Conservation (phyloP, 306 rosid genomes). For the Gastrolobium bilobum region DNA sequence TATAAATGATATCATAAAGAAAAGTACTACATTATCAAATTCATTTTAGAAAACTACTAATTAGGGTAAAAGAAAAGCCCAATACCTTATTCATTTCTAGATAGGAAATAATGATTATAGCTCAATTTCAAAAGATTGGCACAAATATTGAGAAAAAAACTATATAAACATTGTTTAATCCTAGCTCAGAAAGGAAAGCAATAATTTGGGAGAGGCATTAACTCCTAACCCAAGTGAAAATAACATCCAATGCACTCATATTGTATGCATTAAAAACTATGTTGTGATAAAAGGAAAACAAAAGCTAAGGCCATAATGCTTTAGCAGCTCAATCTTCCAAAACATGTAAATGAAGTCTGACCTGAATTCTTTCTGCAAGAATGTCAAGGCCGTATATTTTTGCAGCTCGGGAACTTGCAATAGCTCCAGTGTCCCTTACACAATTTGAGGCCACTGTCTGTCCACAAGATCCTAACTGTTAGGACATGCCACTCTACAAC, state of each 20-base stretch:
- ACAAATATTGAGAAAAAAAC: conserved; percentile 26
- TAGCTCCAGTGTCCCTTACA: conserved; percentile 71
- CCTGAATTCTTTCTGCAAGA: conserved; percentile 82
- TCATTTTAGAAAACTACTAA: not conserved
- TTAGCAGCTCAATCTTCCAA: conserved; percentile 35
- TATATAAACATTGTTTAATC: conserved; percentile 29
- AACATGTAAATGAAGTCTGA: conserved; percentile 42
- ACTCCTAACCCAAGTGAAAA: conserved; percentile 11
- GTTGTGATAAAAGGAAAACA: conserved; percentile 10
- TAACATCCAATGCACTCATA: conserved; percentile 2
- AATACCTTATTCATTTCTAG: conserved; percentile 20
- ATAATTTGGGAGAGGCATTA: conserved; percentile 38
- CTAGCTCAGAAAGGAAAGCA: conserved; percentile 19
- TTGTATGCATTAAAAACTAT: conserved; percentile 26
- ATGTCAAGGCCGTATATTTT: conserved; percentile 77
- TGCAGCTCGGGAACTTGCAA: conserved; percentile 95
- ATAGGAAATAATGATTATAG: conserved; percentile 8
- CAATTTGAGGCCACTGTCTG: conserved; percentile 74
- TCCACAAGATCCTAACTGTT: conserved; percentile 47
- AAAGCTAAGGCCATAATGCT: conserved; percentile 8
- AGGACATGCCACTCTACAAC: conserved; percentile 31
- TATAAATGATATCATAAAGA: conserved; percentile 24
- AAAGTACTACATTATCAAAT: conserved; percentile 4
- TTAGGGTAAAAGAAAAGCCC: not conserved
- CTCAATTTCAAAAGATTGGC: conserved; percentile 20